Evolutionary conservation across 805 yeast genomes (phyloP).

Genomic region (Ogataea methylovora): DNA sequence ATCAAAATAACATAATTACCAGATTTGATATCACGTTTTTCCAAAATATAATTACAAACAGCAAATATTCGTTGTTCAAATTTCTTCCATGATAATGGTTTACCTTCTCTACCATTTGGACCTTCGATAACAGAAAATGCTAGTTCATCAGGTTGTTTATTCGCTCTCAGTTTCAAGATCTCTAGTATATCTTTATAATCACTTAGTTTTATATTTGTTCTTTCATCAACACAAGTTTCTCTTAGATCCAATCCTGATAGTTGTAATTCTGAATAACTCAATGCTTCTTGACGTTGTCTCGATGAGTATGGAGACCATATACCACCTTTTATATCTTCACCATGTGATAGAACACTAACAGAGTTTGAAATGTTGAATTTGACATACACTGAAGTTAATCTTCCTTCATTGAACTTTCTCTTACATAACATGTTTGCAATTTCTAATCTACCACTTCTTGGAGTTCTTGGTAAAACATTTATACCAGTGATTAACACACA

Average conservation of each 20-base stretch:
- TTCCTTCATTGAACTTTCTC: constrained; percentile 69
- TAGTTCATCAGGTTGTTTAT: constrained; percentile 66
- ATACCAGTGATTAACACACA: constrained; percentile 78
- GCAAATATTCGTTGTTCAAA: constrained; percentile 74
- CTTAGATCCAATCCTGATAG: constrained; percentile 76
- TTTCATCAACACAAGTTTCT: constrained; percentile 67
- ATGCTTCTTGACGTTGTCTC: constrained; percentile 48
- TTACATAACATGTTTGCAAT: constrained; percentile 87
- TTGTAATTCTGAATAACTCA: constrained; percentile 64
- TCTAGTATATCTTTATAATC: constrained; percentile 68
- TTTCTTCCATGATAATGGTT: constrained; percentile 68
- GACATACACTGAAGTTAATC: constrained; percentile 70
- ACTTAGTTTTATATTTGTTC: constrained; percentile 66
- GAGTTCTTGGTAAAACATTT: constrained; percentile 75
- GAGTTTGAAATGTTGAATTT: constrained; percentile 67
- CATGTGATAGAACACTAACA: constrained; percentile 59
- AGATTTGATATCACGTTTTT: constrained; percentile 52
- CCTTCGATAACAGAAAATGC: constrained; percentile 50
- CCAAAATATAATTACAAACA: constrained; percentile 61
- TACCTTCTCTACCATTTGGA: constrained; percentile 37
- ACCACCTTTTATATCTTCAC: constrained; percentile 73
- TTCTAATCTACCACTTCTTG: constrained; percentile 80
- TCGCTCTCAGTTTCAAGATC: constrained; percentile 70
- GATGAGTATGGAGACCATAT: constrained; percentile 80
- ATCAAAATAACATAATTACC: constrained; percentile 75